Conservation (phyloP, 1,284 basidiomycete genomes). For the Cryptococcus hybrid region DNA sequence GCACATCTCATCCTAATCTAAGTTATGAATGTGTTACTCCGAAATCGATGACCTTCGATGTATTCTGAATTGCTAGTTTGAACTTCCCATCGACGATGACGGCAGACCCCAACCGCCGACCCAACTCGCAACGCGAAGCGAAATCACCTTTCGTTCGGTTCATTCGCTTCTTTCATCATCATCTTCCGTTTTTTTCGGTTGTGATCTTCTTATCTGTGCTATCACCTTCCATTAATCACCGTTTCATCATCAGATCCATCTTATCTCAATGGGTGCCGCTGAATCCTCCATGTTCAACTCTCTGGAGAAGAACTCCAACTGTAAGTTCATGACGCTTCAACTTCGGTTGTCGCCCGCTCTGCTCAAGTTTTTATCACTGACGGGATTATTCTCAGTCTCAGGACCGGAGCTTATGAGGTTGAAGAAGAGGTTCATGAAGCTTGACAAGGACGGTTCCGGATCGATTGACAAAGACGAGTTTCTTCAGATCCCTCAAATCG, state of each 20-base stretch:
- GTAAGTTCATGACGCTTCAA: slow-evolving; percentile 24
- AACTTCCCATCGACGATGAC: no score
- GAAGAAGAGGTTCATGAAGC: slow-evolving; percentile 99
- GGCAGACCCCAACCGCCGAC: no score
- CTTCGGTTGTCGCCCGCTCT: slow-evolving; percentile 52
- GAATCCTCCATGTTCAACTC: slow-evolving; percentile 49
- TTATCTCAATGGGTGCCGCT: slow-evolving; percentile 46
- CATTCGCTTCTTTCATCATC: no score
- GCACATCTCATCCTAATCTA: no score
- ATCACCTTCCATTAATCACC: no score
- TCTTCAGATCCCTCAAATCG: slow-evolving; percentile 97
- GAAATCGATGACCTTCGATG: no score
- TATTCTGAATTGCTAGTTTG: no score
- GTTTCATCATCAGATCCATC: neutral
- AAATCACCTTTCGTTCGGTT: no score
- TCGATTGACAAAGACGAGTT: slow-evolving; percentile 99
- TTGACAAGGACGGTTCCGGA: slow-evolving; percentile 96
- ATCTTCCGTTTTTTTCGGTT: no score
- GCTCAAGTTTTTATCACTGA: slow-evolving; percentile 32
- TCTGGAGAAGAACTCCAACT: slow-evolving; percentile 50
- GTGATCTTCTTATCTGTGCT: no score
- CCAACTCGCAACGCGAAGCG: no score
- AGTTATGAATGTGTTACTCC: no score
- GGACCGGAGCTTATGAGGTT: slow-evolving; percentile 86
- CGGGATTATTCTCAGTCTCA: slow-evolving; percentile 64